Percentiles rank a stretch among this genome's conserved stretches.
Conservation (phyloP, 805 yeast genomes). For the Candida odintsovae region DNA sequence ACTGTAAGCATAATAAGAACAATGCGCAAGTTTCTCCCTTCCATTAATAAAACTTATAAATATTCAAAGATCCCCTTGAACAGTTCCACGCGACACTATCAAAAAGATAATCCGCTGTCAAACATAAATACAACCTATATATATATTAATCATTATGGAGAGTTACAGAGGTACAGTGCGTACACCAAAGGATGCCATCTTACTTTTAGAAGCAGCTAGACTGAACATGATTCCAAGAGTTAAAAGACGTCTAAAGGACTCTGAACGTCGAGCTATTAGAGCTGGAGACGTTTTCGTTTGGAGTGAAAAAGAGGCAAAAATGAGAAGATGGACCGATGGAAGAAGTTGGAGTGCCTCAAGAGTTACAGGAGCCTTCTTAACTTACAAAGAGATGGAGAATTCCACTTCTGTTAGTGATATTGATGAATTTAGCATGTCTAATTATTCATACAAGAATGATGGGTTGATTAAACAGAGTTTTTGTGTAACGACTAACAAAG, state of each 20-base stretch:
- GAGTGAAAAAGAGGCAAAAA: slow-evolving; percentile 67
- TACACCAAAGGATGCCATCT: slow-evolving; percentile 55
- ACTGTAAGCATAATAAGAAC: not conserved
- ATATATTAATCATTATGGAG: slow-evolving; percentile 32
- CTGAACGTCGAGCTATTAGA: slow-evolving; percentile 41
- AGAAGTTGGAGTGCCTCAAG: slow-evolving; percentile 68
- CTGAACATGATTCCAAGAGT: slow-evolving; percentile 51
- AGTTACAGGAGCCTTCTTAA: slow-evolving; percentile 57
- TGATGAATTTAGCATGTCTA: slow-evolving; percentile 1
- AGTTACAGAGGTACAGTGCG: slow-evolving; percentile 58
- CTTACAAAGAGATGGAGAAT: slow-evolving; percentile 57
- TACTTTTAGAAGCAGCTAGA: slow-evolving; percentile 61
- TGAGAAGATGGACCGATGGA: slow-evolving; percentile 79
- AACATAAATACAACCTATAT: too few species aligned
- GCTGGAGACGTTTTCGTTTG: slow-evolving; percentile 64
- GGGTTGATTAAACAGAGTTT: slow-evolving; percentile 66
- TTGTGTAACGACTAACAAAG: slow-evolving; percentile 45
- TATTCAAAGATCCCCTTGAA: not conserved
- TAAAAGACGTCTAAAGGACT: slow-evolving; percentile 49
- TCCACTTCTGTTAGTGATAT: slow-evolving; percentile 3
- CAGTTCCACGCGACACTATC: not conserved
- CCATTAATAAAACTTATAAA: not conserved
- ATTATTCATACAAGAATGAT: slow-evolving; percentile 35
- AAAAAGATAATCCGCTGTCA: too few species aligned
- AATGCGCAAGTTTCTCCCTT: not conserved